Evolutionary conservation across 768 basidiomycete genomes (phyloP).

Genomic region (Leccinum ochraceum): DNA sequence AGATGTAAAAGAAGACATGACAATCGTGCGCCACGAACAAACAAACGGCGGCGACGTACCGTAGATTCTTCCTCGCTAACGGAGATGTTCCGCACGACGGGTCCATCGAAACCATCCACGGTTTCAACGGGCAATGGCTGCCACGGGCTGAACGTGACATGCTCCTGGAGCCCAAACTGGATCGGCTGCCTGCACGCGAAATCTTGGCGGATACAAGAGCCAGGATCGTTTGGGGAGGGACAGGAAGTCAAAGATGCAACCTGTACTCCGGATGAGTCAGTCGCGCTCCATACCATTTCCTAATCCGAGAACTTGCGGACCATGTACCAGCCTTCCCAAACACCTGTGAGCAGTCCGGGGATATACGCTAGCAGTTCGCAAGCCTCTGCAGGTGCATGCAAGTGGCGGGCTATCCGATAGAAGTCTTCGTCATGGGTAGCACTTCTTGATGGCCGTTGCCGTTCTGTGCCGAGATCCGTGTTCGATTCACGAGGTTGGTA

Average conservation of each 20-base stretch:
- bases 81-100: slow-evolving; percentile 21
- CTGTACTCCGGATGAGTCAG: slow-evolving; percentile 23
- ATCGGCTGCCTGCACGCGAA: slow-evolving; percentile 50
- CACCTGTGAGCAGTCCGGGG: slow-evolving; percentile 51
- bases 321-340: slow-evolving; percentile 65
- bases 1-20: slow-evolving; percentile 18
- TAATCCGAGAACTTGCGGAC: slow-evolving; percentile 37
- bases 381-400: slow-evolving; percentile 19
- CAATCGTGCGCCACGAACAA: slow-evolving; percentile 17
- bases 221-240: slow-evolving; percentile 12
- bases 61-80: slow-evolving; percentile 24
- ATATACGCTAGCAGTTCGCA: slow-evolving; percentile 35
- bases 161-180: slow-evolving; percentile 49
- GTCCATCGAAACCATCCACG: slow-evolving; percentile 23
- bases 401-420: slow-evolving; percentile 32
- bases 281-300: slow-evolving; percentile 8
- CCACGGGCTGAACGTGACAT: slow-evolving; percentile 43
- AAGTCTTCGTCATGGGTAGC: slow-evolving; percentile 39
- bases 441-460: slow-evolving; percentile 36
- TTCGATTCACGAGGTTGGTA: slow-evolving; percentile 30
- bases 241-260: slow-evolving; percentile 29
- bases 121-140: slow-evolving; percentile 33
- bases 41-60: slow-evolving; percentile 21
- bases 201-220: slow-evolving; percentile 21
- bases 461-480: slow-evolving; percentile 33